These are phyloP conservation scores for Apophysomyces variabilis DNA, from an alignment of 371 early-diverging fungal species.

Conservation along the genomic window DNA sequence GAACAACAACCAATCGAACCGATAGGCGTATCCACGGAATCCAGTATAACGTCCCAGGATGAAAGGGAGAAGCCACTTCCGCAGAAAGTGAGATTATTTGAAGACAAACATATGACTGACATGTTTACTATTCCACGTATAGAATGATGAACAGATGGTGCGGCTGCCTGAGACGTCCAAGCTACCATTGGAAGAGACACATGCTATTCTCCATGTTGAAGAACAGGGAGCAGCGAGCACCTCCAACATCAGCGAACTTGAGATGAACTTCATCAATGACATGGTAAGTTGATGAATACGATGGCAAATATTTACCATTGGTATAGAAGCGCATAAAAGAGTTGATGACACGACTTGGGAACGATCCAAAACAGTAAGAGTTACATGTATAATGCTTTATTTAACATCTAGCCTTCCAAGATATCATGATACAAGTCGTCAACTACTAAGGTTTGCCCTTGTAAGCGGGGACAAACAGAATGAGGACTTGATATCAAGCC, in stretches of 20 bases:
- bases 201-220: too few relatives aligned
- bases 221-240: too few relatives aligned
- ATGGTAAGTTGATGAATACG: neutral
- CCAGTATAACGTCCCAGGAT: neutral
- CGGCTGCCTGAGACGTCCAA: too few relatives aligned
- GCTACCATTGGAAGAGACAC: too few relatives aligned
- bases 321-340: neutral
- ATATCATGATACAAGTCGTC: neutral
- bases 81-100: neutral
- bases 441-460: constrained; percentile 2
- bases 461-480: neutral
- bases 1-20: neutral
- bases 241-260: too few relatives aligned
- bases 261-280: neutral
- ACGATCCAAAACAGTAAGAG: neutral
- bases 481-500: neutral
- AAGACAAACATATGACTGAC: neutral
- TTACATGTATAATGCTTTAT: neutral
- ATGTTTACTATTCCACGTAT: neutral
- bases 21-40: neutral
- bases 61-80: neutral
- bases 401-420: neutral
- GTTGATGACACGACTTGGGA: neutral
- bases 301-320: neutral
- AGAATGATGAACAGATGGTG: neutral